These are phyloP conservation scores for Cercospora janseana DNA, from an alignment of 2,329 filamentous ascomycete species.

Conservation along the genomic window DNA sequence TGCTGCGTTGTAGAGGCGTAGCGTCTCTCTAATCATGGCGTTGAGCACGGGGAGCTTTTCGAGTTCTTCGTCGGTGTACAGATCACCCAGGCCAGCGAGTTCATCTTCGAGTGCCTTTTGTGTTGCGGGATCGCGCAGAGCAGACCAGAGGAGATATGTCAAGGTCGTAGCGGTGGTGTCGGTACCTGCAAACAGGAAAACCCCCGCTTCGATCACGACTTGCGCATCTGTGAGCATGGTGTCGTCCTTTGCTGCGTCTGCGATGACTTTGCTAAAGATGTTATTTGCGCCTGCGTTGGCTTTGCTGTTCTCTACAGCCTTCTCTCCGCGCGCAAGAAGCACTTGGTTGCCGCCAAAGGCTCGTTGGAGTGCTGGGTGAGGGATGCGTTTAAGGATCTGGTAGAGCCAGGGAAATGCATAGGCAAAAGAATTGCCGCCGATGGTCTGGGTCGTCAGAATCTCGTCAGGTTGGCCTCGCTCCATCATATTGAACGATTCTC, in stretches of 20 bases:
- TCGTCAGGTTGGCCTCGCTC: slow-evolving; percentile 29
- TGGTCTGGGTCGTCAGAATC: slow-evolving; percentile 9
- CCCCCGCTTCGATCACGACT: slow-evolving; percentile 25
- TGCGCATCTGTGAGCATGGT: slow-evolving; percentile 24
- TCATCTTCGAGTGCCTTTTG: slow-evolving; percentile 27
- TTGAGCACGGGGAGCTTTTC: slow-evolving; percentile 37
- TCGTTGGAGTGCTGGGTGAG: slow-evolving; percentile 7
- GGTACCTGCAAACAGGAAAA: slow-evolving; percentile 31
- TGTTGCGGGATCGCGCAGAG: slow-evolving; percentile 23
- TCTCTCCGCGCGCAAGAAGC: slow-evolving; percentile 7
- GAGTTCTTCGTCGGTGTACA: slow-evolving; percentile 31
- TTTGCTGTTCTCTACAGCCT: slow-evolving; percentile 15
- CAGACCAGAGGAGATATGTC: slow-evolving; percentile 31
- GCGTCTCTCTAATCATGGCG: slow-evolving; percentile 42
- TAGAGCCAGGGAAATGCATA: slow-evolving; percentile 16
- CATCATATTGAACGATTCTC: slow-evolving; percentile 41
- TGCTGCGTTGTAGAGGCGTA: slow-evolving; percentile 39
- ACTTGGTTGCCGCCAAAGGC: slow-evolving; percentile 13
- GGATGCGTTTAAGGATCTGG: slow-evolving; percentile 12
- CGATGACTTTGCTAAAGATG: slow-evolving; percentile 28
- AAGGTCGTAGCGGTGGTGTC: slow-evolving; percentile 32
- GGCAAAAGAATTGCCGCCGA: slow-evolving; percentile 9
- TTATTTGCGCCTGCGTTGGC: slow-evolving; percentile 10
- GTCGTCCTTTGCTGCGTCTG: slow-evolving; percentile 28
- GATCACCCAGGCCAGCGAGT: slow-evolving; percentile 19